Evolutionary conservation across 164 flowering plant genomes (phyloP).

Genomic region (Chloranthus sessilifolius): DNA sequence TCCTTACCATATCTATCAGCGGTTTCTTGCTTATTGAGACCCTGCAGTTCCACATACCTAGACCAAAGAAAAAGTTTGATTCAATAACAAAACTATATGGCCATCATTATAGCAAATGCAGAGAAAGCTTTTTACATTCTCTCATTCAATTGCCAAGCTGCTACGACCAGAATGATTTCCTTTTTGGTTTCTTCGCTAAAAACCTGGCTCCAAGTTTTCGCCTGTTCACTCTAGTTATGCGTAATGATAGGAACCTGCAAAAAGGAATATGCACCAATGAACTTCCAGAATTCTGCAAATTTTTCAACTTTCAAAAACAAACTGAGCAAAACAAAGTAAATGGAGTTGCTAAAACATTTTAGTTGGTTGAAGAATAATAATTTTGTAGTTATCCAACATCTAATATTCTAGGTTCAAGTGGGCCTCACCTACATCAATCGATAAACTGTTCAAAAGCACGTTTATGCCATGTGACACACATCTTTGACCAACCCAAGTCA

Average conservation of each 20-base stretch:
- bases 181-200: slow-evolving; percentile 76
- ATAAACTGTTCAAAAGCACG: too few relatives aligned
- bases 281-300: background rate
- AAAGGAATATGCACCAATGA: background rate
- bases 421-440: too few relatives aligned
- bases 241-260: slow-evolving; percentile 74
- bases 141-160: slow-evolving; percentile 91
- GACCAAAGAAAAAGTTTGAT: slow-evolving; percentile 8
- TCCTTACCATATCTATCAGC: slow-evolving; percentile 87
- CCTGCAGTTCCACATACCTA: slow-evolving; percentile 95
- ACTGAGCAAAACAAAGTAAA: too few relatives aligned
- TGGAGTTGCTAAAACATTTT: too few relatives aligned
- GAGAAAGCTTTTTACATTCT: slow-evolving; percentile 68
- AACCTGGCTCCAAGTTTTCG: slow-evolving; percentile 71
- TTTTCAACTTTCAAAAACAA: background rate
- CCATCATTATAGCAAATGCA: slow-evolving; percentile 2
- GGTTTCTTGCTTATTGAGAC: slow-evolving; percentile 95
- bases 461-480: too few relatives aligned
- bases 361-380: too few relatives aligned
- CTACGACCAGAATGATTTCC: slow-evolving; percentile 79
- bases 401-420: too few relatives aligned
- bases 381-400: too few relatives aligned
- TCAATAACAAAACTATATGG: background rate
- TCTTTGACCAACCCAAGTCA: too few relatives aligned
- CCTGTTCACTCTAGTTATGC: slow-evolving; percentile 77